Base-by-base conservation (phyloP, 192 early-diverging fungal species). In the Backusella tarrabulga region DNA sequence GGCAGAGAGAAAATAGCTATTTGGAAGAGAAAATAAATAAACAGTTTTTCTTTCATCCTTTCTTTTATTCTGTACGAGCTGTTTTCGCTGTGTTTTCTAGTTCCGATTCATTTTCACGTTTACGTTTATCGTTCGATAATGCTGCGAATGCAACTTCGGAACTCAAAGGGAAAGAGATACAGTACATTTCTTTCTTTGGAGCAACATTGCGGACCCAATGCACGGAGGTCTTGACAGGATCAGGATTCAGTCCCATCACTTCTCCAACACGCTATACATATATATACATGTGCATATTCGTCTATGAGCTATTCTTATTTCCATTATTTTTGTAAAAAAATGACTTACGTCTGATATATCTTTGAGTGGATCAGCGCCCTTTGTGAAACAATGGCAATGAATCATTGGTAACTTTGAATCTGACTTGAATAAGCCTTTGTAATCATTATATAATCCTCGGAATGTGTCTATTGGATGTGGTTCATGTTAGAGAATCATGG, bases 161-260 rank as follows among this genome's bases (percentile, higher is more conserved):
- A 19, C 93, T 95, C 69, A 99, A 81, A 17, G 82, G 81, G 78
- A 99, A 94, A 21, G 93, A 93, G 54, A 98, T 84, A 78, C 98
- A 99, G 78, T 95, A 91, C 98, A 99, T 99, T 34, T 99, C 96
- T 87, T 99, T 99, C 70, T 96, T 97, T 2, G 98, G 98, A 0
- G 98, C 96, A 1, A 99, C 98, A 67, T 94, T 93, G 21, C 98
- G 91, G 1, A 99, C 98, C 82, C 89, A 92, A 77, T 94, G 91
- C 3, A 97, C 83, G 5, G 71, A 41, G 17, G 44, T 74, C 34
- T 42, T 46, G 17, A 67, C 14, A 35, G 71, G 44, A 34, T 87
- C 82, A 34, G 84, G 76, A 8, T 88, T 77, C 42, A 79, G 74
- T 5, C 88, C 91, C 38, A 95, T 79, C 4, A 83, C 81, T 9